Evolutionary conservation across 495 filamentous ascomycete species (phyloP), one percentile per base, ranked within the genome.

Genomic region (Penicillium cataractarum): DNA sequence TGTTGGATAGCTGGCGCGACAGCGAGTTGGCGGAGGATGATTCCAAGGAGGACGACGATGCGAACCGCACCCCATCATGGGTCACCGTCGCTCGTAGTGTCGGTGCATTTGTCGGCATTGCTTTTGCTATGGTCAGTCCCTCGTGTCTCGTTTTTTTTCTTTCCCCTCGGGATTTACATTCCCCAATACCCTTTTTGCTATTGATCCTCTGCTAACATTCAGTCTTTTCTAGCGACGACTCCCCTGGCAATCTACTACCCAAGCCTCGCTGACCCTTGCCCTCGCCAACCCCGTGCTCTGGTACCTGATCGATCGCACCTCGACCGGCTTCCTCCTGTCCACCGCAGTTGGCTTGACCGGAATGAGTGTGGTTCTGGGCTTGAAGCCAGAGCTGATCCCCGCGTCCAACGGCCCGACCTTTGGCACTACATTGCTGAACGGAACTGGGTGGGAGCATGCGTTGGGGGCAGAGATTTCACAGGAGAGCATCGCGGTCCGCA

Each of bases 71-170:
- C 19, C 81, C 84, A 2, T 90, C 92, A 62, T 97, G 92, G 93
- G 87, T 88, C 42, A 85, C 90, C 32, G 90, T 90, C 10, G 86
- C 97, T 21, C 82, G 95, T 57, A 91, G 92, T 62, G 87, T 98
- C 44, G 96, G 95, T 39, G 93, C 92, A 17, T 97, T 99, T 76
- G 87, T 97, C 26, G 95, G 95, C 13, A 95, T 99, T 74, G 93
- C 92, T 21, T 98, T 97, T 80, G 95, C 95, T 19, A 97, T 99
- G 81, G 90, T 94, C 82, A 74, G 87, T 80, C 21, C 44, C 32
- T n/a, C n/a, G n/a, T n/a, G n/a, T n/a, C 39, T 2, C 42, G 22
- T 12, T 8, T 21, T 12, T 7, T 44, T 53, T 2, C 60, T 55
- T 32, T 27, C 57, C 59, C 61, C 22, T 50, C 13, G 12, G 33